phyloP scores from a whole-genome alignment of 352 stramenopile genomes.

The Globisporangium alternatum region DNA sequence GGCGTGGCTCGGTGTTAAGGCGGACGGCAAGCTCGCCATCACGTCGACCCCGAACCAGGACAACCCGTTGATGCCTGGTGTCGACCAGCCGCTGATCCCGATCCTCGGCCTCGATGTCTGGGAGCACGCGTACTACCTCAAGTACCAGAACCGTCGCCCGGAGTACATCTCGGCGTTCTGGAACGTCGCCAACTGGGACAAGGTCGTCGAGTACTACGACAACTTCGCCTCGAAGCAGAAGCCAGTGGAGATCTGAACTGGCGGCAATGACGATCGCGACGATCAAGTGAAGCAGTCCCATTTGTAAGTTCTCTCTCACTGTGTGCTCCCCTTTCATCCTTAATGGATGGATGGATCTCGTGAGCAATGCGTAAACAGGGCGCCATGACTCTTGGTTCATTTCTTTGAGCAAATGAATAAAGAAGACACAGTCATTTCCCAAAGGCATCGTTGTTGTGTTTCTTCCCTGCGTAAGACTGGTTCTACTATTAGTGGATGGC shows the following conservation, averaged over 20 bases:
- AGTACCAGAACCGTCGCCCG: constrained; percentile 96
- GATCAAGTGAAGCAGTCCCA: constrained; percentile 12
- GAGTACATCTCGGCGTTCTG: constrained; percentile 98
- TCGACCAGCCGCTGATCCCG: constrained; percentile 82
- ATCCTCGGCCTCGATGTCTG: constrained; percentile 95
- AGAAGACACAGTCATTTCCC: not conserved
- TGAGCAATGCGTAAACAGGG: too few relatives aligned
- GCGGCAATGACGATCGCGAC: not conserved
- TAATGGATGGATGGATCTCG: too few relatives aligned
- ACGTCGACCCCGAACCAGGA: constrained; percentile 96
- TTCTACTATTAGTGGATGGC: too few relatives aligned
- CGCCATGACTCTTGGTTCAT: not conserved
- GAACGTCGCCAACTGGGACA: constrained; percentile 97
- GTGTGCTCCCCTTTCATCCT: not conserved
- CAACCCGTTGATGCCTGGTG: constrained; percentile 83
- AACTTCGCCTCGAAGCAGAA: constrained; percentile 84
- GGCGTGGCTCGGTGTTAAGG: constrained; percentile 87
- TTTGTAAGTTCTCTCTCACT: constrained; percentile 19
- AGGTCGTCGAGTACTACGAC: constrained; percentile 92
- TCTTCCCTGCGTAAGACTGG: too few relatives aligned
- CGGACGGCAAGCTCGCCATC: constrained; percentile 92
- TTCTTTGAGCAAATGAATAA: constrained; percentile 16
- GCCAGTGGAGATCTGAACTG: constrained; percentile 80
- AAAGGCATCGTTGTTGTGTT: not conserved
- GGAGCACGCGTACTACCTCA: constrained; percentile 96